These are phyloP conservation scores for Zostera marina DNA, from an alignment of 116 monocot genomes.

Conservation along the genomic window DNA sequence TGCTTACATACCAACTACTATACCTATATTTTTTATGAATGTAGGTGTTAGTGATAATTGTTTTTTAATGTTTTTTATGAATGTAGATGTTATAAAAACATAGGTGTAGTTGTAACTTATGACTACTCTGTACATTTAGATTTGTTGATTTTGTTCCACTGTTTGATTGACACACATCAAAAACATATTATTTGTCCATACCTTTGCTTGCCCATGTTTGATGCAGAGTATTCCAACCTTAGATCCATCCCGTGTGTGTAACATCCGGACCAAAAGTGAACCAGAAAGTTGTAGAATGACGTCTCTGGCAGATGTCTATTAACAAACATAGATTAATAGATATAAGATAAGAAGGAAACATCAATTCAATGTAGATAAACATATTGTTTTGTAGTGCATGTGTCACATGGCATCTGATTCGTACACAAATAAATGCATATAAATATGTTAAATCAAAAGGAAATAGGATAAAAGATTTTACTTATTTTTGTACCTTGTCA, in stretches of 20 bases:
- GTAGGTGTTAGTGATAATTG: no score
- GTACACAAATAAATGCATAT: slow-evolving; percentile 1
- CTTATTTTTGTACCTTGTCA: slow-evolving; percentile 43
- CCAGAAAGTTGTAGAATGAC: slow-evolving; percentile 60
- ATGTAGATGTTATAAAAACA: no score
- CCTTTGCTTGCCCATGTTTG: slow-evolving; percentile 85
- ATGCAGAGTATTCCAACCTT: slow-evolving; percentile 70
- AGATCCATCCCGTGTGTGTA: slow-evolving; percentile 61
- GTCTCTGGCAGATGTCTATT: slow-evolving; percentile 57
- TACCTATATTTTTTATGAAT: no score
- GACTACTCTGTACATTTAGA: no score
- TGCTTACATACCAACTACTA: no score
- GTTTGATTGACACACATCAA: no score
- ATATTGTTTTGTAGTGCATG: no score
- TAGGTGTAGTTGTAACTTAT: no score
- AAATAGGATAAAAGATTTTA: not conserved
- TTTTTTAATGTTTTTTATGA: no score
- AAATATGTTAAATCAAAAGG: not conserved
- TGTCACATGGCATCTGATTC: no score
- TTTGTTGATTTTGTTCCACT: no score
- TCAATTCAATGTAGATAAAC: not conserved
- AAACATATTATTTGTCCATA: slow-evolving; percentile 5
- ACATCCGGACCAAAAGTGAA: slow-evolving; percentile 68
- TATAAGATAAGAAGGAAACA: slow-evolving; percentile 6
- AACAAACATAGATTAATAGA: slow-evolving; percentile 18